A percentile compares a stretch with the other conserved stretches of the same genome.
Conservation (phyloP, 2,329 filamentous ascomycete species). For the Acephala macrosclerotiorum region DNA sequence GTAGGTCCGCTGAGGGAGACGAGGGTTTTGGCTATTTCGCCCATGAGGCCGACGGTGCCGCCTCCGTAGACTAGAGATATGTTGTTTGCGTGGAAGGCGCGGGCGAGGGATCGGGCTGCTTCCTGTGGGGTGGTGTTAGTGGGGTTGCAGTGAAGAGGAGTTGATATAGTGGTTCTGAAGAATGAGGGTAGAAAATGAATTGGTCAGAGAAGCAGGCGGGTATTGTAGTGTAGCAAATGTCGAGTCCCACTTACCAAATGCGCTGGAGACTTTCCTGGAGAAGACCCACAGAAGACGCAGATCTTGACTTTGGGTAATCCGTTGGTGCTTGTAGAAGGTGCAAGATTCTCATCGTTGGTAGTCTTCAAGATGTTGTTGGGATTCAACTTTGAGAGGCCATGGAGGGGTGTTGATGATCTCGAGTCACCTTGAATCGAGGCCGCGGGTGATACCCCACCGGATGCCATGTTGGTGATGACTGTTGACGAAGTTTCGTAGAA, state of each 20-base stretch:
- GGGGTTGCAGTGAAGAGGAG: neutral
- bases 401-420: neutral
- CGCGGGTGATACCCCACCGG: conserved; percentile 26
- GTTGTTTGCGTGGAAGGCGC: conserved; percentile 75
- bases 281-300: conserved; percentile 94
- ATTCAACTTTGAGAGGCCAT: conserved; percentile 24
- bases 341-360: neutral
- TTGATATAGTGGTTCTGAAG: neutral
- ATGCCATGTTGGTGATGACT: conserved; percentile 26
- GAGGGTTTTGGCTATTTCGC: conserved; percentile 86
- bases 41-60: conserved; percentile 95
- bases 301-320: conserved; percentile 62
- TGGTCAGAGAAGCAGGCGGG: neutral
- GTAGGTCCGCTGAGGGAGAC: conserved; percentile 82
- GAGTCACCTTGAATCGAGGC: conserved; percentile 1
- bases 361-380: conserved; percentile 16
- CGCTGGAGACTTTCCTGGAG: conserved; percentile 72
- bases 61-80: conserved; percentile 93
- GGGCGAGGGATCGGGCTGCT: conserved; percentile 78
- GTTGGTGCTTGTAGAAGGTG: conserved; percentile 29
- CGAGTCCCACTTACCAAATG: conserved; percentile 62
- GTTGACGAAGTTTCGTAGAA: neutral
- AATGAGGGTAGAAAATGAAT: neutral
- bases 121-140: conserved; percentile 42
- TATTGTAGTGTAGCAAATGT: neutral